Percentiles rank a stretch among this genome's conserved stretches.
phyloP scores from a whole-genome alignment of 1,139 yeast genomes.

The Geotrichum klebahnii region DNA sequence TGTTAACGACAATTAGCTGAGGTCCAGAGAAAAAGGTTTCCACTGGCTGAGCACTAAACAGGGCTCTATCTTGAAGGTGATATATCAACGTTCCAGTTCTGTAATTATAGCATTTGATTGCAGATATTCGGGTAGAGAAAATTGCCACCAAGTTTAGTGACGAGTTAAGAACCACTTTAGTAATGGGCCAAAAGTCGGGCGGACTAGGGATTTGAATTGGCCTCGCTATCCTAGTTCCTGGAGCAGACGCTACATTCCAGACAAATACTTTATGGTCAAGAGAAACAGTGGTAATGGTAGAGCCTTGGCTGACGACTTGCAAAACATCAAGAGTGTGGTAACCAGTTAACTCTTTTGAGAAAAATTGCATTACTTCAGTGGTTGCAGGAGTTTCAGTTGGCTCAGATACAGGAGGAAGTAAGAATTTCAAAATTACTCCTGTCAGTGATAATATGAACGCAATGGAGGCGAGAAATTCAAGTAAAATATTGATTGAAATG shows the following conservation, averaged over 20 bases:
- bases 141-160: conserved; percentile 59
- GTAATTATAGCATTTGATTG: conserved; percentile 27
- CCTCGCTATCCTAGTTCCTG: conserved; percentile 12
- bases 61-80: conserved; percentile 21
- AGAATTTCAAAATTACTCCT: conserved; percentile 38
- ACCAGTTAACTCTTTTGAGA: conserved; percentile 51
- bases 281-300: conserved; percentile 62
- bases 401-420: conserved; percentile 29
- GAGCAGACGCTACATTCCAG: conserved; percentile 61
- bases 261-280: conserved; percentile 65
- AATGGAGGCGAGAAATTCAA: conserved; percentile 46
- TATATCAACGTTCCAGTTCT: conserved; percentile 20
- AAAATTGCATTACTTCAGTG: conserved; percentile 33
- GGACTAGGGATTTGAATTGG: conserved; percentile 46
- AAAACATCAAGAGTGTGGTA: conserved; percentile 64
- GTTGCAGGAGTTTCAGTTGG: conserved; percentile 17
- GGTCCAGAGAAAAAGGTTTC: conserved; percentile 28
- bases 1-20: conserved; percentile 28
- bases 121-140: conserved; percentile 40
- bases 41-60: conserved; percentile 22
- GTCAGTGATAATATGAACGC: conserved; percentile 44
- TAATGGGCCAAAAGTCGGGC: conserved; percentile 63
- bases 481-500: conserved; percentile 32
- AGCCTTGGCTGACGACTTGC: conserved; percentile 51
- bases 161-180: conserved; percentile 55